A percentile compares a stretch with the other conserved stretches of the same genome.
These are phyloP conservation scores for Meira miltonrushii DNA, from an alignment of 1,284 basidiomycete genomes.

Conservation along the genomic window DNA sequence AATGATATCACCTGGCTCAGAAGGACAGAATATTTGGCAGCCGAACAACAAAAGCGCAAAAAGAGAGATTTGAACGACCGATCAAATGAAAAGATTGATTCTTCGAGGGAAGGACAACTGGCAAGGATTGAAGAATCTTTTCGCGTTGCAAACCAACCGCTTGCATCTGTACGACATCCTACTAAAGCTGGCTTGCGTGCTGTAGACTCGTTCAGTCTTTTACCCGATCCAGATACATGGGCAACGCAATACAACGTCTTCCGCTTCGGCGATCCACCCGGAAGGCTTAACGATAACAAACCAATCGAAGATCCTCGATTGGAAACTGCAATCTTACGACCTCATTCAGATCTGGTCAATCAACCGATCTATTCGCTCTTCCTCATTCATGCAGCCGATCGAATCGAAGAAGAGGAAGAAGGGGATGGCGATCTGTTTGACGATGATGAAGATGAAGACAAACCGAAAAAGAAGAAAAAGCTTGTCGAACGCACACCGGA, in stretches of 20 bases:
- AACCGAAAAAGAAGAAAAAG: conserved; percentile 2
- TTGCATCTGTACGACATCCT: conserved; percentile 37
- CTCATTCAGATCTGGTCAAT: conserved; percentile 5
- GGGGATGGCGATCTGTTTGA: neutral
- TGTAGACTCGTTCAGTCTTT: conserved; percentile 41
- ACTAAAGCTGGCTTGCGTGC: conserved; percentile 43
- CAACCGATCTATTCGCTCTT: conserved; percentile 4
- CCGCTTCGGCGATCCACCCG: conserved; percentile 46
- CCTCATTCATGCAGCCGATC: conserved; percentile 27
- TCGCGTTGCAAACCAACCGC: conserved; percentile 30
- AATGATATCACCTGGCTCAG: conserved; percentile 48
- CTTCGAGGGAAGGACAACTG: conserved; percentile 39
- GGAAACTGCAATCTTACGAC: conserved; percentile 4
- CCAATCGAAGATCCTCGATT: conserved; percentile 2
- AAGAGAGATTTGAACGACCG: conserved; percentile 22
- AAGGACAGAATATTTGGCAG: conserved; percentile 47
- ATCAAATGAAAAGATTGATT: conserved; percentile 26
- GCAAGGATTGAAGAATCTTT: conserved; percentile 45
- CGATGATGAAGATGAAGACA: neutral
- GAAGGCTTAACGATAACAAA: conserved; percentile 20
- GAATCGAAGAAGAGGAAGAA: conserved; percentile 68
- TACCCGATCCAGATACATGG: conserved; percentile 51
- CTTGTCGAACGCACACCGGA: neutral
- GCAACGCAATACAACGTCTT: conserved; percentile 46
- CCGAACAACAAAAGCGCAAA: conserved; percentile 29